Conservation (phyloP, 345 rosid genomes). For the Isatis tinctoria region DNA sequence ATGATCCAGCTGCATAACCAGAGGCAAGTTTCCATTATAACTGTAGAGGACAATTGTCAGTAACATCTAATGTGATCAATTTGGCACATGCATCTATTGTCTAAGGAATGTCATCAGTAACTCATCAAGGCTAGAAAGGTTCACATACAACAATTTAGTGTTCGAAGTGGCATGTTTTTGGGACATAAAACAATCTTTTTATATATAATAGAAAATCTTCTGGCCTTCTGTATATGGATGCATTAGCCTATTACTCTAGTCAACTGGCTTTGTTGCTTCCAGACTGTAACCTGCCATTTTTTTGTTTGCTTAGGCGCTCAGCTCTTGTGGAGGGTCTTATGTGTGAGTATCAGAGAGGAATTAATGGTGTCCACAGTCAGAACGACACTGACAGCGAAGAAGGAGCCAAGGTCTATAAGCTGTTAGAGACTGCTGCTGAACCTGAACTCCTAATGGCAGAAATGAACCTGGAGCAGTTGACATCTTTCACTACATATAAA, state of each 20-base stretch:
- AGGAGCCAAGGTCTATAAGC: slow-evolving; percentile 69
- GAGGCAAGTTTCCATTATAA: slow-evolving; percentile 27
- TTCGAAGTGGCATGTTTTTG: not conserved
- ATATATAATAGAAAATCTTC: not conserved
- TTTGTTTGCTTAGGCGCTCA: slow-evolving; percentile 55
- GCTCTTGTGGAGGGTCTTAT: slow-evolving; percentile 58
- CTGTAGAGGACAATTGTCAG: not conserved
- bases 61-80: slow-evolving; percentile 4
- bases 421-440: slow-evolving; percentile 83
- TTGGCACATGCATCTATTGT: slow-evolving; percentile 9
- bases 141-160: not conserved
- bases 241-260: not conserved
- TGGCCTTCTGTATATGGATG: slow-evolving; percentile 5
- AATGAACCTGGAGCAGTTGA: slow-evolving; percentile 81
- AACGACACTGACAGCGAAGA: slow-evolving; percentile 70
- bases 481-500: slow-evolving; percentile 63
- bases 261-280: not conserved
- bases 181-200: not conserved
- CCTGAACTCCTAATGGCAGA: slow-evolving; percentile 94
- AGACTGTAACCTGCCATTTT: not conserved
- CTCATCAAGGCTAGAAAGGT: slow-evolving; percentile 10
- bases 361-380: slow-evolving; percentile 34
- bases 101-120: not conserved
- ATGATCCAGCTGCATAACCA: slow-evolving; percentile 44
- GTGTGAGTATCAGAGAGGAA: slow-evolving; percentile 58